Conservation (phyloP, 768 basidiomycete species). For the Stropharia rugosoannulata region DNA sequence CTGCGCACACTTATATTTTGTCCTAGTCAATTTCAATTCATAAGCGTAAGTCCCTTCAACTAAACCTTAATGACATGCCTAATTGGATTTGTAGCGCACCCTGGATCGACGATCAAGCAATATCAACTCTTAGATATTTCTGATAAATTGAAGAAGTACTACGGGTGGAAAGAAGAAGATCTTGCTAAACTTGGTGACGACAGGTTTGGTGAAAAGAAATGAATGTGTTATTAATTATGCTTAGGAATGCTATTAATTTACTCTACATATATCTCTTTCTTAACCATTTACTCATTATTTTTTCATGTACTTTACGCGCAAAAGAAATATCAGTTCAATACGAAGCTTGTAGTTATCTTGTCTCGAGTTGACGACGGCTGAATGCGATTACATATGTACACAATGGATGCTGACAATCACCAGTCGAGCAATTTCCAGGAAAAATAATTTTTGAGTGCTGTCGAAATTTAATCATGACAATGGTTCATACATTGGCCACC, state of each 20-base stretch:
- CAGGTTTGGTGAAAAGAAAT: not conserved
- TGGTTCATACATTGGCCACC: constrained; percentile 11
- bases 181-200: constrained; percentile 23
- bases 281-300: not conserved
- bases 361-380: not conserved
- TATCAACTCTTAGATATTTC: constrained; percentile 50
- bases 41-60: constrained; percentile 49
- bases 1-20: not conserved
- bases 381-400: too few relatives aligned
- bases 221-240: not conserved
- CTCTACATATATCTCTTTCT: not conserved
- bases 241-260: not conserved
- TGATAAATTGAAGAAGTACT: constrained; percentile 56
- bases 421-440: too few relatives aligned
- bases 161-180: constrained; percentile 64
- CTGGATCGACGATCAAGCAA: constrained; percentile 62
- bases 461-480: too few relatives aligned
- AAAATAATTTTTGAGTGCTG: too few relatives aligned
- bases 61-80: not conserved
- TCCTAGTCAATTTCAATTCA: constrained; percentile 72
- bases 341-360: not conserved
- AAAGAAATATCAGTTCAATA: too few relatives aligned
- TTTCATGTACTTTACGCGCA: not conserved
- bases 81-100: constrained; percentile 53
- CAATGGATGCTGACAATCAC: too few relatives aligned